Evolutionary conservation across 495 filamentous ascomycete genomes (phyloP), one percentile per base, ranked within the genome.

Genomic region (Penicillium salamii): DNA sequence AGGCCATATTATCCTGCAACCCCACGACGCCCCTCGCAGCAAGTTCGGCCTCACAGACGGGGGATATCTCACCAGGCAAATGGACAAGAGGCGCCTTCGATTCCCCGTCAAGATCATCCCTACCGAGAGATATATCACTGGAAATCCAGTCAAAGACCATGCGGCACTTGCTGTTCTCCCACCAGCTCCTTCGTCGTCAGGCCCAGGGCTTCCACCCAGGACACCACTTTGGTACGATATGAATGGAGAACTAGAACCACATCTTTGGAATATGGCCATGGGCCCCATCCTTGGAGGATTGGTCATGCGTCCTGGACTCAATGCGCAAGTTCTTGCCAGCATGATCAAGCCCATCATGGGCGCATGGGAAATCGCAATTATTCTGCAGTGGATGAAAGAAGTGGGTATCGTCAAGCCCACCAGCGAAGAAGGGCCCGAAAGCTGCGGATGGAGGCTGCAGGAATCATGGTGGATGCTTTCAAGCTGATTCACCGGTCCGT

Each of bases 161-260:
- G 39, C 54, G 2, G 37, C 50, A 19, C 28, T 35, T 20, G 37
- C 43, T 15, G 24, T 24, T 28, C 58, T 46, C 42, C 66, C 54
- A 34, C 64, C 35, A 1, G 7, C 59, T 29, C 71, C 63, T 13
- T 31, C 24, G 3, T 26, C 45, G 3, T 8, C 42, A 18, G 38
- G 28, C 4, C 7, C 24, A 1, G 31, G 14, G 1, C n/a, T 52
- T 13, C 58, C 61, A 9, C 69, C 54, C 58, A 81, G 61, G 55
- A 71, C 89, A 15, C 91, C 91, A 0, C 66, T 91, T 20, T 96
- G 91, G 91, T 81, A 80, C 50, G 88, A 90, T 63, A 86, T 95
- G 38, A 81, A 89, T 42, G 82, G 79, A 1, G 65, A 78, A 7
- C 65, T 90, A 11, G 76, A 87, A 29, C 54, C 50, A 3, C 67